Percentiles rank a stretch among this genome's conserved stretches.
These are phyloP conservation scores for Diaporthe sp. DNA, from an alignment of 2,329 filamentous ascomycete species.

Conservation along the genomic window DNA sequence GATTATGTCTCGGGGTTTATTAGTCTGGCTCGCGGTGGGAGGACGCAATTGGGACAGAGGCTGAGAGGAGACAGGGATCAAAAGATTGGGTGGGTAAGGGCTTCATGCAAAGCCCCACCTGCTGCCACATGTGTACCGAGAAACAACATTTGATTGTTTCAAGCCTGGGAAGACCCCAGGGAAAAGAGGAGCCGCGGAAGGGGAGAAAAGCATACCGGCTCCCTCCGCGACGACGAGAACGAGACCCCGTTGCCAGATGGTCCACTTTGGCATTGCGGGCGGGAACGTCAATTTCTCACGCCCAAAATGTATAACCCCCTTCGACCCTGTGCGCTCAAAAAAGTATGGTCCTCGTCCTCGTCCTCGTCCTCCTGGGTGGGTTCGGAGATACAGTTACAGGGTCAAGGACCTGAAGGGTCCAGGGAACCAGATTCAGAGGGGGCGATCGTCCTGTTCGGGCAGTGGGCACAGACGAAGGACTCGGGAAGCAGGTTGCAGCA, in stretches of 20 bases:
- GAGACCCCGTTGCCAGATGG: neutral
- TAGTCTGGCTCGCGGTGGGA: neutral
- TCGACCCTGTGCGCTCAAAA: neutral
- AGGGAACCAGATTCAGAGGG: constrained; percentile 2
- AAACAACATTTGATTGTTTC: constrained; percentile 34
- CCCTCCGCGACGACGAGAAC: neutral
- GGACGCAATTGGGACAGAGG: neutral
- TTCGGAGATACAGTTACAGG: constrained; percentile 6
- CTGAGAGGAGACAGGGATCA: neutral
- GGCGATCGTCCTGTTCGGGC: neutral
- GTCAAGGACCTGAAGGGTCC: neutral
- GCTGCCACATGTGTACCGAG: constrained; percentile 27
- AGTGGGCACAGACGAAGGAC: constrained; percentile 1
- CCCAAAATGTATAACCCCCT: neutral
- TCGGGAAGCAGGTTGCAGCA: constrained; percentile 4
- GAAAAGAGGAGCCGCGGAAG: constrained; percentile 31
- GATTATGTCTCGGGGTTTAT: constrained; percentile 10
- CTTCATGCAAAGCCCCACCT: constrained; percentile 28
- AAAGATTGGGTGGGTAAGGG: constrained; percentile 26
- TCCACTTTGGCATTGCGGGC: constrained; percentile 12
- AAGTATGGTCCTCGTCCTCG: no score
- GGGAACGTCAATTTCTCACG: constrained; percentile 8
- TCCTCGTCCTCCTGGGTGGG: neutral
- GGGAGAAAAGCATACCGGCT: constrained; percentile 17
- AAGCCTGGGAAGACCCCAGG: constrained; percentile 13